Evolutionary conservation across 2,329 filamentous ascomycete genomes (phyloP).

Genomic region (Cladosporium sp.): DNA sequence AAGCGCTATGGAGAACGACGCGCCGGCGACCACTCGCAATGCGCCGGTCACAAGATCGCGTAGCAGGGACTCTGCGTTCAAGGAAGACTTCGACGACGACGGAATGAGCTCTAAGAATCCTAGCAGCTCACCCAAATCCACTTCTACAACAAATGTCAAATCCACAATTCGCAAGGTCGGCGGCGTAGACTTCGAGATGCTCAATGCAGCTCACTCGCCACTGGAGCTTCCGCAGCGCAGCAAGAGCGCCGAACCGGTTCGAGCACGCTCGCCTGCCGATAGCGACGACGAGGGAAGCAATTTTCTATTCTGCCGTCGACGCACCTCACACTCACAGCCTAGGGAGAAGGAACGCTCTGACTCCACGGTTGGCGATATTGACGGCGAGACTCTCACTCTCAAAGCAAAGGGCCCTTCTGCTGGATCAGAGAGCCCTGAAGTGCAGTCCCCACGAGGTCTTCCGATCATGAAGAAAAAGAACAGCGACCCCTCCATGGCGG

Average conservation of each 20-base stretch:
- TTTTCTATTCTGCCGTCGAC: not conserved
- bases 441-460: not conserved
- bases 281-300: not conserved
- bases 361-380: constrained; percentile 5
- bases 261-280: not conserved
- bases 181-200: constrained; percentile 10
- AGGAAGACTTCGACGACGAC: not conserved
- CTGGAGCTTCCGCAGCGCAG: not conserved
- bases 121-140: not conserved
- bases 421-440: not conserved
- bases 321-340: constrained; percentile 13
- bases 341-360: constrained; percentile 16
- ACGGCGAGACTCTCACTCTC: not conserved
- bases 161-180: constrained; percentile 2
- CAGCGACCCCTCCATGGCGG: not conserved
- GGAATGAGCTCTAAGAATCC: not conserved
- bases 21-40: not conserved
- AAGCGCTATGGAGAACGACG: not conserved
- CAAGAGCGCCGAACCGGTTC: constrained; percentile 5
- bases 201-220: not conserved
- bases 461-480: not conserved
- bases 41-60: not conserved
- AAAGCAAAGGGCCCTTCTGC: not conserved
- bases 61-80: not conserved
- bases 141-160: not conserved